Conservation (phyloP, 129 eudicot species). For the Scalesia atractyloides region DNA sequence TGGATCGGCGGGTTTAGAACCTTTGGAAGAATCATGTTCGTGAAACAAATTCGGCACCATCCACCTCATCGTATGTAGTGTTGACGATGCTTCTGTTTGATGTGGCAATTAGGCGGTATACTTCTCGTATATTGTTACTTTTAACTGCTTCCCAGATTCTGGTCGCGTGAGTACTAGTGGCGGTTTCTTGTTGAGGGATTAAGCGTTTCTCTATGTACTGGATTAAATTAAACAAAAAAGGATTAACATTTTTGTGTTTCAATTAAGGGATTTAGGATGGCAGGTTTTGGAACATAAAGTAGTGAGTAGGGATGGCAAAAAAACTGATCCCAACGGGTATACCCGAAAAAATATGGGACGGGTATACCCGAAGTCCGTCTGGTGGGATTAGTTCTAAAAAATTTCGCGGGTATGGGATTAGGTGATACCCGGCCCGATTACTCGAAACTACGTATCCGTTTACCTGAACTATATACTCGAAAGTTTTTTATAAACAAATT, state of each 20-base stretch:
- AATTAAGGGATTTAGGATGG: neutral
- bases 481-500: too few relatives aligned
- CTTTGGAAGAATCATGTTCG: constrained; percentile 29
- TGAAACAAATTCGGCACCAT: constrained; percentile 40
- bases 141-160: constrained; percentile 89
- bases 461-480: too few relatives aligned
- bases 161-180: constrained; percentile 34
- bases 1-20: constrained; percentile 39
- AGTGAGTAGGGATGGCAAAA: neutral
- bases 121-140: constrained; percentile 58
- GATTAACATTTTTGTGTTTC: neutral
- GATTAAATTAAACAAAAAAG: constrained; percentile 16
- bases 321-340: too few relatives aligned
- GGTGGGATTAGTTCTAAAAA: too few relatives aligned
- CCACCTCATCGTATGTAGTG: constrained; percentile 66
- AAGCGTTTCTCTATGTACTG: constrained; percentile 78
- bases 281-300: neutral
- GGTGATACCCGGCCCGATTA: too few relatives aligned
- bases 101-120: constrained; percentile 60
- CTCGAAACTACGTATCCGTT: too few relatives aligned
- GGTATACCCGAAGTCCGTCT: too few relatives aligned
- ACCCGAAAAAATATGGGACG: too few relatives aligned
- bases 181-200: constrained; percentile 47
- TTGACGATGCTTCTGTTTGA: constrained; percentile 62
- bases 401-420: too few relatives aligned